Evolutionary conservation across 345 rosid genomes (phyloP), one percentile per base, ranked within the genome.

Genomic region (Chamaenerion angustifolium): DNA sequence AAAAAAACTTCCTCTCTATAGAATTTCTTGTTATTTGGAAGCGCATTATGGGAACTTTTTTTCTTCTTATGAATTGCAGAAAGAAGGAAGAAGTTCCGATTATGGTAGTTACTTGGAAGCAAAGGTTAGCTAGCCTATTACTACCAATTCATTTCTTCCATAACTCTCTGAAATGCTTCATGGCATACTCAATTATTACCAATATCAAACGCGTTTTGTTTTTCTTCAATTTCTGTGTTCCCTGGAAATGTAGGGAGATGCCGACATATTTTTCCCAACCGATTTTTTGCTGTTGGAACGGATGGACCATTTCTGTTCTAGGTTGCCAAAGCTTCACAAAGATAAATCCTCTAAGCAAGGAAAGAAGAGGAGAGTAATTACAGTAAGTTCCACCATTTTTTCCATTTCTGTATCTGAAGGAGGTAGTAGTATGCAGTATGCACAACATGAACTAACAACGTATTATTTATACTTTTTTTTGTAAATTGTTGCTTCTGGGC

Each of bases 241-340:
- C 55, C 35, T 59, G 63, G 1, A 23, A 23, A 14, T 49, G 77
- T 75, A 87, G 96, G 98, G 96, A 56, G 98, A 92, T 76, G 96
- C 95, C 57, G 98, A 92, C 71, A 86, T 90, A 23, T 92, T 92
- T 66, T 92, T 92, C 54, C 96, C 96, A 6, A 87, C 96, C 1
- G 89, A 92, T 67, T 92, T 92, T 62, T 77, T 73, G 85, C 87
- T 92, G 45, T 72, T 92, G 81, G 98, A 92, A 69, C 66, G 68
- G 21, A 75, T 92, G 65, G 96, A 92, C 42, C 98, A 92, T 71
- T 80, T 82, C 65, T 80, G 96, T 64, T 92, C 98, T 5, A 83
- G 93, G 18, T 75, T 92, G 85, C 58, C 59, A 72, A 80, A 83
- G 57, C 65, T 37, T 49, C 72, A 63, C 12, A 68, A 72, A 37